Evolutionary conservation across 148 eudicot genomes (phyloP).

Genomic region (Nepenthes gracilis): DNA sequence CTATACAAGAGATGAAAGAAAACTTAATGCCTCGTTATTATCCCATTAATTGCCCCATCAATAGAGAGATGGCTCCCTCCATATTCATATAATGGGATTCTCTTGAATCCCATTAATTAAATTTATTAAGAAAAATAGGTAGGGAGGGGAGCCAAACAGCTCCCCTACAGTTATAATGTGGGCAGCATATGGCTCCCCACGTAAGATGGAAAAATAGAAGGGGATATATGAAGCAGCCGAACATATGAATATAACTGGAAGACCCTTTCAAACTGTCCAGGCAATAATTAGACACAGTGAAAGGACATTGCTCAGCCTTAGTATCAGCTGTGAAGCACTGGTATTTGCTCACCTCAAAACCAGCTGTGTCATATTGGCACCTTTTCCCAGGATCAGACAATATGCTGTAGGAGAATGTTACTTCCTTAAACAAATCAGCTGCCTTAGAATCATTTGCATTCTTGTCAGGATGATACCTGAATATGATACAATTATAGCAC

Average conservation of each 20-base stretch:
- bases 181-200: too few species aligned
- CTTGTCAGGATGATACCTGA: constrained; percentile 96
- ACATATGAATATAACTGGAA: background rate
- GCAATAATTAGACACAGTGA: too few species aligned
- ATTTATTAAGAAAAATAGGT: too few species aligned
- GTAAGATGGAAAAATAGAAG: background rate
- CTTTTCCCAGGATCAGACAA: constrained; percentile 92
- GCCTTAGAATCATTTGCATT: constrained; percentile 93
- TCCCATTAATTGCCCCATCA: too few species aligned
- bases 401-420: constrained; percentile 82
- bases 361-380: constrained; percentile 81
- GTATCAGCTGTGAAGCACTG: constrained; percentile 1
- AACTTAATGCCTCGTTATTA: too few species aligned
- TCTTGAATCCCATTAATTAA: too few species aligned
- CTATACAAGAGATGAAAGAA: too few species aligned
- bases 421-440: constrained; percentile 89
- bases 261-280: too few species aligned
- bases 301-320: background rate
- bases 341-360: constrained; percentile 63
- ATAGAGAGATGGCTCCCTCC: too few species aligned
- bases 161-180: too few species aligned
- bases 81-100: background rate
- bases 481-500: constrained; percentile 9
- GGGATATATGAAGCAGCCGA: background rate
- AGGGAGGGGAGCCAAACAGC: too few species aligned